These are phyloP conservation scores for Scheffersomyces titani DNA, from an alignment of 1,139 yeast genomes.

Conservation along the genomic window DNA sequence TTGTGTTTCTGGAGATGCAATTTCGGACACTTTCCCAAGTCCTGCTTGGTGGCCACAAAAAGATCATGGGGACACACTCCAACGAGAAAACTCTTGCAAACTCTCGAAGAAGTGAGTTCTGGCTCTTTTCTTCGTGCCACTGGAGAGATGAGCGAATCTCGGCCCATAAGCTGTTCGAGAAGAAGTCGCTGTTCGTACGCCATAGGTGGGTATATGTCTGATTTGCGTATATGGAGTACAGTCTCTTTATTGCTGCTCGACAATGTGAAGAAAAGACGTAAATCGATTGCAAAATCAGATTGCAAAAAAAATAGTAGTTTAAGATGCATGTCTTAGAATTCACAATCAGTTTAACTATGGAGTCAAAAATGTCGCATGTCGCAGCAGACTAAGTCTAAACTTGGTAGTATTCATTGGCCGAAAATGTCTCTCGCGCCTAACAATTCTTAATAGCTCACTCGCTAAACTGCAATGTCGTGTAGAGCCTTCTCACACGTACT, in stretches of 20 bases:
- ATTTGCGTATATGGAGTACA: no score
- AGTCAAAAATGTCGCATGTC: neutral
- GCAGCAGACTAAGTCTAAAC: no score
- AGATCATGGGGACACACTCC: slow-evolving; percentile 91
- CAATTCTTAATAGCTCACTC: neutral
- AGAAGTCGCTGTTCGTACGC: slow-evolving; percentile 77
- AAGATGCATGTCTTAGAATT: neutral
- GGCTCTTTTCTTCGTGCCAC: slow-evolving; percentile 40
- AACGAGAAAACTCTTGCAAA: slow-evolving; percentile 80
- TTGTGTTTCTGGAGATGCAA: slow-evolving; percentile 77
- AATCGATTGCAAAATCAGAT: neutral
- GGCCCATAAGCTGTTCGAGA: slow-evolving; percentile 84
- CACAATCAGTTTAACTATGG: neutral
- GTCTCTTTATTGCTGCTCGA: neutral
- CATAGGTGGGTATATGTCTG: slow-evolving; percentile 20
- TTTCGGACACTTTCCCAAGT: slow-evolving; percentile 77
- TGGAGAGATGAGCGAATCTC: slow-evolving; percentile 48
- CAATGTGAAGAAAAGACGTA: neutral
- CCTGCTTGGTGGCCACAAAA: slow-evolving; percentile 81
- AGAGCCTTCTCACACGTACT: neutral
- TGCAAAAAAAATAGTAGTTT: neutral
- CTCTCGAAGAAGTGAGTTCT: slow-evolving; percentile 62
- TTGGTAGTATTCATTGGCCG: no score
- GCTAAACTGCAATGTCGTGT: neutral
- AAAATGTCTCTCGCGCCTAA: no score